Evolutionary conservation across 345 rosid species (phyloP), one percentile per base, ranked within the genome.

Genomic region (Crucihimalaya himalaica): DNA sequence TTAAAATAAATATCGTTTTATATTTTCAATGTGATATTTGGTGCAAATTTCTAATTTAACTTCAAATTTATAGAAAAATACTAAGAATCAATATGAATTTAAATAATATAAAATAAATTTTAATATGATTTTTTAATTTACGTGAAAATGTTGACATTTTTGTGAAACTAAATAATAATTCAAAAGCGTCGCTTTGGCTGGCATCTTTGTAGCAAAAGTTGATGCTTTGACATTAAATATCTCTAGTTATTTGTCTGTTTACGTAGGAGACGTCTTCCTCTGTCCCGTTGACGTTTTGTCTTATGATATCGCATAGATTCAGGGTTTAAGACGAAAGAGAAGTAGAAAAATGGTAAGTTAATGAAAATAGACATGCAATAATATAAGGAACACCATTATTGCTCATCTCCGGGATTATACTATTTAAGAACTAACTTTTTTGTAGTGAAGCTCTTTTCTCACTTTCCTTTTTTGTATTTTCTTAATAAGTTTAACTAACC

Each of bases 281-380:
- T 40, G 15, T 67, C 42, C 43, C 34, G 39, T 67, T 52, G 56
- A 68, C 69, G 47, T 46, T 68, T 31, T 42, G 29, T 14, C 29
- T 23, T 13, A 16, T 59, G 6, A 62, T 39, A 39, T 51, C 1
- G 62, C 62, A 62, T 34, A 68, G 74, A 61, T 76, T 56, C 75
- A 76, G 27, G 56, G 71, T 70, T 46, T 63, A 27, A 63, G 37
- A 55, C 52, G 14, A 69, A 63, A 21, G 16, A 46, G n/a, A 14
- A 46, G 59, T 51, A 47, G 27, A 48, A 20, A 68, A 32, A 23
- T n/a, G 20, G 6, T 39, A 48, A n/a, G n/a, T n/a, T n/a, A 58
- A 13, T 48, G 68, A 57, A 75, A 77, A 77, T 70, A 56, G 80
- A 77, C 80, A 57, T 77, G 80, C 80, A 77, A 47, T 65, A 39